Percentiles rank a stretch among this genome's conserved stretches.
phyloP scores from a whole-genome alignment of 2,329 filamentous ascomycete genomes.

The Cordyceps fumosorosea region DNA sequence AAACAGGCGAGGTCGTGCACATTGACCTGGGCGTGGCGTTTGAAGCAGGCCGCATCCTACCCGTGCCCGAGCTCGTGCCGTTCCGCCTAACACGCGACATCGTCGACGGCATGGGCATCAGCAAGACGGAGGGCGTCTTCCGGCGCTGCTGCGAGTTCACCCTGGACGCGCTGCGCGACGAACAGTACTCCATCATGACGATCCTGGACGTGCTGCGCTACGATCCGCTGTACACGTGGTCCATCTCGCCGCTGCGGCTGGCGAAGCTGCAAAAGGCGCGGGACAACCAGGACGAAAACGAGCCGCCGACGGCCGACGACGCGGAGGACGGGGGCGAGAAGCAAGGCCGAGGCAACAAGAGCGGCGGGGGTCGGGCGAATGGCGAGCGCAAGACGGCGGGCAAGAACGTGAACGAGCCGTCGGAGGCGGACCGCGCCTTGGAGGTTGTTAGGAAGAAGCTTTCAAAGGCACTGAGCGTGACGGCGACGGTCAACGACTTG shows the following conservation, averaged over 20 bases:
- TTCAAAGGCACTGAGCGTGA: conserved; percentile 86
- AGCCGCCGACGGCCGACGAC: conserved; percentile 23
- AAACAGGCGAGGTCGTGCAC: conserved; percentile 88
- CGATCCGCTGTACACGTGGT: conserved; percentile 95
- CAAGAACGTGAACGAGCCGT: conserved; percentile 46
- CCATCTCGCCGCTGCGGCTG: conserved; percentile 64
- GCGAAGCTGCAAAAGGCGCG: conserved; percentile 59
- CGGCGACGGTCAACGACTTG: conserved; percentile 91
- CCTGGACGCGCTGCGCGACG: conserved; percentile 86
- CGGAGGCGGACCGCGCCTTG: conserved; percentile 84
- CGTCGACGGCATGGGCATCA: conserved; percentile 94
- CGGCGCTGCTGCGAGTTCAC: conserved; percentile 98
- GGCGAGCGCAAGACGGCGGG: conserved; percentile 18
- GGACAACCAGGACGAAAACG: conserved; percentile 38
- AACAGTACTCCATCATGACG: conserved; percentile 97
- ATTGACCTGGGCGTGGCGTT: conserved; percentile 97
- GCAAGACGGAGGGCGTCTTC: conserved; percentile 92
- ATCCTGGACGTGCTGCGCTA: conserved; percentile 97
- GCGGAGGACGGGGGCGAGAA: conserved; percentile 32
- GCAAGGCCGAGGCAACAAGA: background rate
- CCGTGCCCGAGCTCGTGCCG: conserved; percentile 90
- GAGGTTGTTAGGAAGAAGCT: conserved; percentile 95
- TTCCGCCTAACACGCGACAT: conserved; percentile 93
- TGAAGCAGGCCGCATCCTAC: conserved; percentile 90
- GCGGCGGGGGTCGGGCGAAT: conserved; percentile 33